Evolutionary conservation across 441 rosid genomes (phyloP).

Genomic region (Lepidium campestre): DNA sequence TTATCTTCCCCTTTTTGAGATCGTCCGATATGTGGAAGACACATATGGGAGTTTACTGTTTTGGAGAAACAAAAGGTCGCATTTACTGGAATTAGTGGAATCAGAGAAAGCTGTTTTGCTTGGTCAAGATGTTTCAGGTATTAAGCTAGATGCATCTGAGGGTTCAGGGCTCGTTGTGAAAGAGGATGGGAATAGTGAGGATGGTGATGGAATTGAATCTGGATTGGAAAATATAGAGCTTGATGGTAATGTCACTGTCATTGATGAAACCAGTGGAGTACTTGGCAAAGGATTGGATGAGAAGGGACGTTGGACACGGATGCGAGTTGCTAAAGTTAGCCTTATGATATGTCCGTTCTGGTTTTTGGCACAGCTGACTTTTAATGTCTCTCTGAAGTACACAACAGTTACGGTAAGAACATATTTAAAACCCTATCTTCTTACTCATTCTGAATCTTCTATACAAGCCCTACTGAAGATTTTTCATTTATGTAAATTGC

Average conservation of each 20-base stretch:
- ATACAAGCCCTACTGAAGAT: not conserved
- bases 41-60: constrained; percentile 53
- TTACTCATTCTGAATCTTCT: not conserved
- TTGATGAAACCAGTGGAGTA: constrained; percentile 15
- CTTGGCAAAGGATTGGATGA: constrained; percentile 44
- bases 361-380: constrained; percentile 88
- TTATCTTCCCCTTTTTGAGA: constrained; percentile 78
- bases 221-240: constrained; percentile 27
- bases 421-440: not conserved
- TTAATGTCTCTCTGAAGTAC: constrained; percentile 84
- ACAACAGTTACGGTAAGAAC: constrained; percentile 81
- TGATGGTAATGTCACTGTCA: constrained; percentile 24
- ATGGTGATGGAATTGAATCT: constrained; percentile 24
- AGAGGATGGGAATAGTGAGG: constrained; percentile 33
- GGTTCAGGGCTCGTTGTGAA: constrained; percentile 23
- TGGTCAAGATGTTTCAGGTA: constrained; percentile 33
- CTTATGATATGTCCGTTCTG: constrained; percentile 84
- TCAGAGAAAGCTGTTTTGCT: constrained; percentile 72
- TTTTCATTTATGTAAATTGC: constrained; percentile 28
- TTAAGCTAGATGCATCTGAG: constrained; percentile 23
- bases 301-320: constrained; percentile 83
- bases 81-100: constrained; percentile 38
- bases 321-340: constrained; percentile 78
- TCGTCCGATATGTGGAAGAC: constrained; percentile 65
- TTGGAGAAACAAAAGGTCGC: constrained; percentile 45